These are phyloP conservation scores for Arthrobotrys conoides DNA, from an alignment of 2,329 filamentous ascomycete species.

Conservation along the genomic window DNA sequence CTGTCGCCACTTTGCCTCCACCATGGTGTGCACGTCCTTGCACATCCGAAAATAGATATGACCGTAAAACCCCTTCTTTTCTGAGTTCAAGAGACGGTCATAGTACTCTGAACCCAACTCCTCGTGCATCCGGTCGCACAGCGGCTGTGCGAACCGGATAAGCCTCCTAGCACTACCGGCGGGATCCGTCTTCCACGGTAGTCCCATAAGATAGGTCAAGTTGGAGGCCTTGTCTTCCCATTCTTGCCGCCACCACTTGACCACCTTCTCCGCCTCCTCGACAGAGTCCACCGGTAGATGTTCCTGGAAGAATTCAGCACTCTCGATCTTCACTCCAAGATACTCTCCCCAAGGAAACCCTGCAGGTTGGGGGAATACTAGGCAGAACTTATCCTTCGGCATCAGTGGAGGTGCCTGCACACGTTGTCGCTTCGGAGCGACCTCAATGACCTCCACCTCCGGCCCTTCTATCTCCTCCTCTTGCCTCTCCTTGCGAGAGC, in stretches of 20 bases:
- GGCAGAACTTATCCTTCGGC: constrained; percentile 44
- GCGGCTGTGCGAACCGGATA: constrained; percentile 35
- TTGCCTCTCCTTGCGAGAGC: constrained; percentile 17
- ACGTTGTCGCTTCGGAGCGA: constrained; percentile 28
- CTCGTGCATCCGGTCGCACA: constrained; percentile 38
- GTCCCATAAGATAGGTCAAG: constrained; percentile 19
- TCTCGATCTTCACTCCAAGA: constrained; percentile 5
- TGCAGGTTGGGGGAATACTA: constrained; percentile 31
- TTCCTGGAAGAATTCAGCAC: constrained; percentile 8
- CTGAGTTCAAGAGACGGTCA: constrained; percentile 20
- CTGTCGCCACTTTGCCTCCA: neutral
- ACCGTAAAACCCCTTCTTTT: constrained; percentile 44
- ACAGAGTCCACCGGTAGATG: constrained; percentile 33
- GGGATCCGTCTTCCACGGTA: constrained; percentile 29
- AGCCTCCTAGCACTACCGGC: constrained; percentile 20
- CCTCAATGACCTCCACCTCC: constrained; percentile 10
- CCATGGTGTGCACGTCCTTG: constrained; percentile 16
- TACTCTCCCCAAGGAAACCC: constrained; percentile 30
- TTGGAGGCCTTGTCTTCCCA: constrained; percentile 35
- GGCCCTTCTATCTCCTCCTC: constrained; percentile 9
- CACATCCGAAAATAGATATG: constrained; percentile 46
- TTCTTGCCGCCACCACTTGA: constrained; percentile 33
- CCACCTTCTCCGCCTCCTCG: constrained; percentile 24
- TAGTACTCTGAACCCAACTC: constrained; percentile 29
- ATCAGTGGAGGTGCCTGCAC: constrained; percentile 25